Percentiles rank a stretch among this genome's conserved stretches.
These are phyloP conservation scores for Vitis rupestris DNA, from an alignment of 164 flowering plant species.

Conservation along the genomic window DNA sequence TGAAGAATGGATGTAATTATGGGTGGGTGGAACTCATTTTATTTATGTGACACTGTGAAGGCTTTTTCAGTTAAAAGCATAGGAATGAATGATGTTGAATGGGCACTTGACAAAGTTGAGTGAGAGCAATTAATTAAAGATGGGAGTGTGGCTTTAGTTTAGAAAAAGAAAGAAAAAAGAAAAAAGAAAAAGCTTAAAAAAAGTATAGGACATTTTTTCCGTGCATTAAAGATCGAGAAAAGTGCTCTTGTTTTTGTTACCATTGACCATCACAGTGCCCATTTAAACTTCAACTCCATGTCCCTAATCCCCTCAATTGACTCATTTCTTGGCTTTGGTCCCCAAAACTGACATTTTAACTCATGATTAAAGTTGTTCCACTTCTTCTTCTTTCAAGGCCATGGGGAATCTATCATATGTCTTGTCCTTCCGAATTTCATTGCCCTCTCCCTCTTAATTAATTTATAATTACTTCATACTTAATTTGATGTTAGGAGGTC, in stretches of 20 bases:
- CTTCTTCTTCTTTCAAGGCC: conserved; percentile 21
- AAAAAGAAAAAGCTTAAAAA: conserved; percentile 17
- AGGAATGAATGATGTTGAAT: too few species aligned
- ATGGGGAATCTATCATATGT: conserved; percentile 8
- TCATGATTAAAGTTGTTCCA: conserved; percentile 20
- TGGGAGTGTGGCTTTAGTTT: too few species aligned
- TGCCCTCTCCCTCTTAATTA: neutral
- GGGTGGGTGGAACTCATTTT: too few species aligned
- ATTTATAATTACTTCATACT: too few species aligned
- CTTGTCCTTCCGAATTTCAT: conserved; percentile 9
- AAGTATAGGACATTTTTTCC: conserved; percentile 12
- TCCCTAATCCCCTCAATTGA: conserved; percentile 9
- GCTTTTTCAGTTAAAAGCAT: too few species aligned
- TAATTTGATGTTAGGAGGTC: too few species aligned
- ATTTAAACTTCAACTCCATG: conserved; percentile 6
- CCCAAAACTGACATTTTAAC: conserved; percentile 5
- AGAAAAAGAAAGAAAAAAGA: neutral
- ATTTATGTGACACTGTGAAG: too few species aligned
- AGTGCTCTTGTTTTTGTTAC: conserved; percentile 17
- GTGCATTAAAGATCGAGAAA: conserved; percentile 18
- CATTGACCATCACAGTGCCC: conserved; percentile 27
- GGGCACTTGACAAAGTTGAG: too few species aligned
- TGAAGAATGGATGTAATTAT: too few species aligned
- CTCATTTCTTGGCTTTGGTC: conserved; percentile 2
- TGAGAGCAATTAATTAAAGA: too few species aligned